A percentile compares a stretch with the other conserved stretches of the same genome.
These are phyloP conservation scores for Phialemonium atrogriseum DNA, from an alignment of 2,329 filamentous ascomycete genomes.

Conservation along the genomic window DNA sequence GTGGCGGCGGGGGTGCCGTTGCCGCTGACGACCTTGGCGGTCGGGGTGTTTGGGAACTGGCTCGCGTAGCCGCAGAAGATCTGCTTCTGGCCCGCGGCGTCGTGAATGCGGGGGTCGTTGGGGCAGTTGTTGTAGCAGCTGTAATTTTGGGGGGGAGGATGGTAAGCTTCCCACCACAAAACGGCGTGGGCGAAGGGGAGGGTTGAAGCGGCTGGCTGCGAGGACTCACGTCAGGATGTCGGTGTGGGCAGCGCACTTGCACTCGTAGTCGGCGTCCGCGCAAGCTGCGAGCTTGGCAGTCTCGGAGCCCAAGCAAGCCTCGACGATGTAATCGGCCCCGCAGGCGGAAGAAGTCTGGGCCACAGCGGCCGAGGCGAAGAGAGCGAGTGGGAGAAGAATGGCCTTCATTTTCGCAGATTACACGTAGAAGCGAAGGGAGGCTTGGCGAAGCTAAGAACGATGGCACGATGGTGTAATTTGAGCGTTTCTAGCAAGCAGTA, in stretches of 20 bases:
- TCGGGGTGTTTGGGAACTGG: constrained; percentile 29
- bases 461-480: too few relatives aligned
- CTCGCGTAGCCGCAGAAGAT: constrained; percentile 38
- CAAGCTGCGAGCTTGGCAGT: constrained; percentile 30
- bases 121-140: constrained; percentile 52
- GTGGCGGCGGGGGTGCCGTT: constrained; percentile 15
- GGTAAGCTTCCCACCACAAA: too few relatives aligned
- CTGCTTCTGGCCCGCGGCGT: constrained; percentile 28
- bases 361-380: constrained; percentile 26
- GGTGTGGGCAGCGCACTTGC: constrained; percentile 35
- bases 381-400: constrained; percentile 28
- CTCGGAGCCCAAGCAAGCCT: constrained; percentile 32
- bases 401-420: constrained; percentile 41
- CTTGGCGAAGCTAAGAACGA: too few relatives aligned
- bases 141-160: background rate
- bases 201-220: background rate
- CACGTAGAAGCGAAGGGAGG: too few relatives aligned
- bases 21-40: constrained; percentile 15
- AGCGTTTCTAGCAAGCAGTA: too few relatives aligned
- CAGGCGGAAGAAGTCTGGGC: constrained; percentile 27
- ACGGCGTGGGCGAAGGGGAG: background rate
- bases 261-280: constrained; percentile 32
- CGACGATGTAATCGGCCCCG: constrained; percentile 38
- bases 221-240: constrained; percentile 36
- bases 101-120: constrained; percentile 29